Percentiles rank a stretch among this genome's conserved stretches.
phyloP scores from a whole-genome alignment of 2,329 filamentous ascomycete genomes.

The Penicillium sp. region DNA sequence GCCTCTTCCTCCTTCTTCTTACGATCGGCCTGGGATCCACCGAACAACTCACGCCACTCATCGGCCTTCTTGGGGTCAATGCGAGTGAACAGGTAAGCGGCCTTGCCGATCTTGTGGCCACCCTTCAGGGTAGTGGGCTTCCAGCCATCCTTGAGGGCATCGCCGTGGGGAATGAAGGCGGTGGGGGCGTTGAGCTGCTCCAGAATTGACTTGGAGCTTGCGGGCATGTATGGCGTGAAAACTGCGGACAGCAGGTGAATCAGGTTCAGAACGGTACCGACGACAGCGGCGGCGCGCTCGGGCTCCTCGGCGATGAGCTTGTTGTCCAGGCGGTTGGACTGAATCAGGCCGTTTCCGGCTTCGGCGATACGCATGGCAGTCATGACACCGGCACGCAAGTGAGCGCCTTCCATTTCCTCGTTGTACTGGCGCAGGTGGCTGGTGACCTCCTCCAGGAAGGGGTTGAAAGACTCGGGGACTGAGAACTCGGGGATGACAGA shows the following conservation, averaged over 20 bases:
- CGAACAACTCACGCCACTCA: slow-evolving; percentile 78
- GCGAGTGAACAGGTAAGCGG: slow-evolving; percentile 76
- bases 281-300: slow-evolving; percentile 60
- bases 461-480: slow-evolving; percentile 43
- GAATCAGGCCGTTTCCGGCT: slow-evolving; percentile 61
- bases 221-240: slow-evolving; percentile 81
- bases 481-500: slow-evolving; percentile 45
- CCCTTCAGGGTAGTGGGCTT: slow-evolving; percentile 60
- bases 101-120: slow-evolving; percentile 78
- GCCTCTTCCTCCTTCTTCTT: slow-evolving; percentile 65
- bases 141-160: slow-evolving; percentile 61
- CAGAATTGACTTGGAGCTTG: slow-evolving; percentile 73
- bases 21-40: slow-evolving; percentile 66
- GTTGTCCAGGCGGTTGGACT: slow-evolving; percentile 64
- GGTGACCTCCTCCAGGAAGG: slow-evolving; percentile 50
- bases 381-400: slow-evolving; percentile 57
- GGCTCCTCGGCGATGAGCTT: slow-evolving; percentile 61
- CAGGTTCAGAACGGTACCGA: slow-evolving; percentile 81
- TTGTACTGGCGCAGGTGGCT: slow-evolving; percentile 57
- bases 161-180: slow-evolving; percentile 59
- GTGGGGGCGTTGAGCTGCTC: slow-evolving; percentile 68
- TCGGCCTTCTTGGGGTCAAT: slow-evolving; percentile 81
- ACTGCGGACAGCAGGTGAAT: slow-evolving; percentile 79
- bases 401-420: slow-evolving; percentile 60
- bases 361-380: slow-evolving; percentile 60